Base-by-base conservation (phyloP, 2,329 filamentous ascomycete species). In the Colletotrichum truncatum region DNA sequence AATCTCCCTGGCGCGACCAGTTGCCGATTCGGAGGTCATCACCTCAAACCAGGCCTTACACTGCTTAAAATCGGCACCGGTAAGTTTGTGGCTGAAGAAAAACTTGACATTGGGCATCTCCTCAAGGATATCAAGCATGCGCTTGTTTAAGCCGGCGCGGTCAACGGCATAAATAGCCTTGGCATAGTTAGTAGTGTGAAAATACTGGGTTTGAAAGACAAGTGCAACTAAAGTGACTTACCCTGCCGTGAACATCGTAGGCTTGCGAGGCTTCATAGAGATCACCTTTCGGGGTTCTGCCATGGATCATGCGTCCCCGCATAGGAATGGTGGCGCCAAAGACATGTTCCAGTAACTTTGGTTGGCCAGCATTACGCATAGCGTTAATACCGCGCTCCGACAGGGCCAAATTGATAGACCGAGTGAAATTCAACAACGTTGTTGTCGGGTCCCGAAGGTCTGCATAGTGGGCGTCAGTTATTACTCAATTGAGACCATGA, bases 351-450 rank as follows among this genome's bases (percentile, higher is more conserved):
- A 97, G 82, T 34, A 98, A 85, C 3, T 84, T 85, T 3, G 87
- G 80, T 30, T 89, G 86, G 25, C 88, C 87, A 2, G 92, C 88
- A 71, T 92, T 83, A 55, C 87, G 87, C 79, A 99, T 90, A 21
- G 95, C 93, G 76, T 96, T 92, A 76, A 98, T 94, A 30, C 96
- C 96, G 64, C 96, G 89, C 76, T 98, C 94, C 0, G 96, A 98
- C 1, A 99, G 84, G 21, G 96, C 95, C 59, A 99, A 82, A 75
- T 99, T 99, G 82, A 99, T 99, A n/a, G 96, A 98, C 77, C 94
- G 97, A 66, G 94, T 97, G 75, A 98, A 98, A 78, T 98, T 98
- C 67, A 98, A 84, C 3, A 95, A 94, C 28, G 90, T 89, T 1
- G 93, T 97, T 3, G 88, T 86, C 3, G 92, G 90, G 75, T 97